Base-by-base conservation (phyloP, 73 alveolate genomes). In the Blepharisma japonicum region DNA sequence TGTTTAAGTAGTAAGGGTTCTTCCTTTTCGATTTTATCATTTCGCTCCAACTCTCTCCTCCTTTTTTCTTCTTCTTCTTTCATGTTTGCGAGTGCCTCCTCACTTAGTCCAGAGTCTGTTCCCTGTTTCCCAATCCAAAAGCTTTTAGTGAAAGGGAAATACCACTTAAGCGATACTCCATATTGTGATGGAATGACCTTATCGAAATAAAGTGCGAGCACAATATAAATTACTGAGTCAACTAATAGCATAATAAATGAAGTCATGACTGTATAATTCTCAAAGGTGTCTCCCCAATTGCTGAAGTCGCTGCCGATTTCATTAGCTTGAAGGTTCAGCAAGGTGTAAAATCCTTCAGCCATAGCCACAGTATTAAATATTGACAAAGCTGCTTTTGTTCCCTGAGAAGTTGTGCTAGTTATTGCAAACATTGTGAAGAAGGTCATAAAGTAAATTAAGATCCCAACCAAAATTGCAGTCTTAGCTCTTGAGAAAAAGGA, bases 141-240 rank as follows among this genome's bases (percentile, higher is more conserved):
- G 5, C 77, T 81, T 20, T 79, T 70, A 7, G 89, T 87, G 71
- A 91, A 87, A 55, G 91, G 66, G 79, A 92, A 94, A 82, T 93
- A 77, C 82, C 91, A 83, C 56, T 87, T 90, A 68, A 86, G 88
- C 61, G 87, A 83, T 0, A 93, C 93, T 5, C 99, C 99, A 85
- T 85, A 90, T 68, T 94, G 88, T 79, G 91, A 87, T 48, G 94
- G 94, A 6, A 94, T 56, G 77, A 92, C 87, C 71, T 89, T 79
- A 74, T 93, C 94, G 11, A 94, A 70, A 68, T 92, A 94, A 47
- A 90, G 83, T 14, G 95, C 99, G 8, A 91, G 78, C 42, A 77
- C 53, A 50, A 85, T 71, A 83, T 81, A 90, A 45, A 88, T 45
- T 1, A 88, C 55, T 54, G 89, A 72, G 71, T 88, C 95, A 48